Base-by-base conservation (phyloP, 2,329 filamentous ascomycete species). In the Scedosporium aurantiacum region DNA sequence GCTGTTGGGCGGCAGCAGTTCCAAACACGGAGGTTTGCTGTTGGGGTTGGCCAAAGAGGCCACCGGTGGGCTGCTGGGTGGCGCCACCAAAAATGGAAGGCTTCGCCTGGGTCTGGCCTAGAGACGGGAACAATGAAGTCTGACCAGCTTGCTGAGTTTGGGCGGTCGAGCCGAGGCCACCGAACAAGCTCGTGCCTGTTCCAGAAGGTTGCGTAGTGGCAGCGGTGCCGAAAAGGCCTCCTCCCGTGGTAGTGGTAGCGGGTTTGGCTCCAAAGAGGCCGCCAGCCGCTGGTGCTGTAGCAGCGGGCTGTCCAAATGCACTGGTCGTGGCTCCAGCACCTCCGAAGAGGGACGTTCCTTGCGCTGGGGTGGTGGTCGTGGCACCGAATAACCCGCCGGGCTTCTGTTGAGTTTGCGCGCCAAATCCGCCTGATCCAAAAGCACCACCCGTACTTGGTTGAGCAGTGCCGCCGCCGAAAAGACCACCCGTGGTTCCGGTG, bases 31-130 rank as follows among this genome's bases (percentile, higher is more conserved):
- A 70, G 32, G 74, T 73, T 12, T 76, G 72, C 52, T 76, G 77
- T 65, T 82, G 78, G 65, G 71, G 75, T 61, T 74, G 76, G 56
- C 67, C 70, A 1, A 90, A 89, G 3, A 88, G 68, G 47, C 83
- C 73, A 52, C 75, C 74, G 5, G 76, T 67, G 32, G 74, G 66
- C 58, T 78, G 76, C 57, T 77, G 69, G 5, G 73, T 71, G 7
- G 50, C 10, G 14, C 59, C 59, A 16, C 79, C 81, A 64, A 86
- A 85, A 14, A 85, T 67, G n/a, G 78, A 75, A 3, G 83, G 79
- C 66, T 83, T 84, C 61, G 79, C 75, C 65, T 81, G 78, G 68
- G 77, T 77, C 66, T 83, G 81, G 55, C 72, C 79, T 70, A 78
- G 66, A 41, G 68, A 69, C 3, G 59, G 47, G 64, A 86, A 85